Conservation (phyloP, 495 filamentous ascomycete species). For the Glutinoglossum americanum region DNA sequence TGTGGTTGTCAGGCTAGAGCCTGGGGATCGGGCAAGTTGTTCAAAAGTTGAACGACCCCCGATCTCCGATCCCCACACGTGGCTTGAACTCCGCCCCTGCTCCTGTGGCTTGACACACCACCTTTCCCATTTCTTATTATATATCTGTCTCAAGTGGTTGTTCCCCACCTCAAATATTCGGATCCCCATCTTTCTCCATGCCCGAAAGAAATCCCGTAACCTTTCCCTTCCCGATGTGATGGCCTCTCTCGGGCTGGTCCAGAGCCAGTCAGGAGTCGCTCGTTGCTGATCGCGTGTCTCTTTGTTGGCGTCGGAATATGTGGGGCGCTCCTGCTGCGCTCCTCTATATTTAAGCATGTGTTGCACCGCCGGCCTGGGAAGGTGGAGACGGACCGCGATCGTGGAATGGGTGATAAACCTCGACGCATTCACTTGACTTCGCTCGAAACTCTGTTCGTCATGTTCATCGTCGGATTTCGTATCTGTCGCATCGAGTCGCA, state of each 20-base stretch:
- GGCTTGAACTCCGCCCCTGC: background rate
- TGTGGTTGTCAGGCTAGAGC: background rate
- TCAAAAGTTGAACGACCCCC: no score
- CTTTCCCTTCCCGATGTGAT: background rate
- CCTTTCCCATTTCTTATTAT: no score
- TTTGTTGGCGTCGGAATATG: no score
- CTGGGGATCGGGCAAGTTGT: background rate
- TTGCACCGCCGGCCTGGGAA: no score
- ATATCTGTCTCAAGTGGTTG: background rate
- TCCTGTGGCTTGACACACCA: background rate
- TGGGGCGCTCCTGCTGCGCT: no score
- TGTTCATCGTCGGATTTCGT: background rate
- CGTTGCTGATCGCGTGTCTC: background rate
- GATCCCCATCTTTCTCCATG: background rate
- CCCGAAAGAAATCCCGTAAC: background rate
- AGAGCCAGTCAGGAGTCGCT: background rate
- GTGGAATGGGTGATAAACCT: background rate
- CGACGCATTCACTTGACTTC: background rate
- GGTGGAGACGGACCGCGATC: background rate
- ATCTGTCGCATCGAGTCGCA: constrained; percentile 6
- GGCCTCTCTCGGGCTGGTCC: no score
- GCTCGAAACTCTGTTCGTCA: background rate
- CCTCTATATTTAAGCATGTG: no score
- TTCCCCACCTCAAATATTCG: background rate
- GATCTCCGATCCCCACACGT: background rate